Conservation (phyloP, 2,329 filamentous ascomycete species). For the Fusarium veterinarium region DNA sequence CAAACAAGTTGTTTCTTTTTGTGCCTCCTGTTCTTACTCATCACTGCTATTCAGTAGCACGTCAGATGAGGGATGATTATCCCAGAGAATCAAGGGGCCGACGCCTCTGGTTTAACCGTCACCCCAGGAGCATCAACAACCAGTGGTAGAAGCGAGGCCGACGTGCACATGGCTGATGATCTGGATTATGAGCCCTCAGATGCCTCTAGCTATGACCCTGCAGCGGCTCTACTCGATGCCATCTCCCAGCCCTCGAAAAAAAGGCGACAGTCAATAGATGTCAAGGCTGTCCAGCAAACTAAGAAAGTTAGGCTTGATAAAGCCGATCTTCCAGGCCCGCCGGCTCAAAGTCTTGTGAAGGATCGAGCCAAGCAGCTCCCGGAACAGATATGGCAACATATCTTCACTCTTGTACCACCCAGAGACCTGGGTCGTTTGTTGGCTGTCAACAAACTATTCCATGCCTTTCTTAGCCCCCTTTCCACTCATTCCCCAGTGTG, state of each 20-base stretch:
- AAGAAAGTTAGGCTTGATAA: conserved; percentile 40
- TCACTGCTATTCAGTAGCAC: conserved; percentile 3
- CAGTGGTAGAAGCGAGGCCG: conserved; percentile 8
- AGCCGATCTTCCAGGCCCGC: conserved; percentile 13
- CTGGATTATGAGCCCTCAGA: conserved; percentile 25
- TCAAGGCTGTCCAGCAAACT: conserved; percentile 15
- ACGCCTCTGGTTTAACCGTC: conserved; percentile 17
- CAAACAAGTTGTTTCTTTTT: conserved; percentile 14
- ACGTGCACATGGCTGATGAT: conserved; percentile 24
- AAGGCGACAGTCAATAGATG: conserved; percentile 36
- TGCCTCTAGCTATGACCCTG: conserved; percentile 23
- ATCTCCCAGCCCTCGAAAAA: conserved; percentile 22
- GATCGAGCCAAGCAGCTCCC: conserved; percentile 56
- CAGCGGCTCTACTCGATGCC: conserved; percentile 16
- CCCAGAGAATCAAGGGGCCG: conserved; percentile 3
- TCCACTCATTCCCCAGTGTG: conserved; percentile 40
- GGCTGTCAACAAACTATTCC: conserved; percentile 75
- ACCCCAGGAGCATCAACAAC: conserved; percentile 13
- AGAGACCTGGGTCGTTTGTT: conserved; percentile 72
- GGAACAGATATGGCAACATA: conserved; percentile 74
- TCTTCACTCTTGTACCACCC: conserved; percentile 75
- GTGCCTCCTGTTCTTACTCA: not conserved
- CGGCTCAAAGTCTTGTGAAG: conserved; percentile 8
- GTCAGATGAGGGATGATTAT: conserved; percentile 25
- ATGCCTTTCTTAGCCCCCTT: conserved; percentile 66